Evolutionary conservation across 2,329 filamentous ascomycete genomes (phyloP).

Genomic region (Botrytis aclada): DNA sequence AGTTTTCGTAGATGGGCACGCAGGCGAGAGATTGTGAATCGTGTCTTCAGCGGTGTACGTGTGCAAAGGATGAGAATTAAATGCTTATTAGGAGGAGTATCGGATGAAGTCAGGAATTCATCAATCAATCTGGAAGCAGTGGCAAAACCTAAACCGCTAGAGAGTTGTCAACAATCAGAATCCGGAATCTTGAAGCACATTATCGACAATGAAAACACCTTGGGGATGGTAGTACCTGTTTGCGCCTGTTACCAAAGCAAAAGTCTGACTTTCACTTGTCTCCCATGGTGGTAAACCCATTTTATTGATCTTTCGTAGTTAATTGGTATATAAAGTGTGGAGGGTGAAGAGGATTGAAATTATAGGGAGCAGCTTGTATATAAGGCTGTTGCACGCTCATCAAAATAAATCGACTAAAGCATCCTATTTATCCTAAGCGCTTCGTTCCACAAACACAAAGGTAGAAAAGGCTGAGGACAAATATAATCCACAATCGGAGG

Average conservation of each 20-base stretch:
- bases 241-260: slow-evolving; percentile 76
- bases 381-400: neutral
- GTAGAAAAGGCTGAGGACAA: neutral
- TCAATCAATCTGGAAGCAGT: slow-evolving; percentile 84
- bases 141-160: slow-evolving; percentile 80
- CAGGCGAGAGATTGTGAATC: slow-evolving; percentile 65
- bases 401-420: neutral
- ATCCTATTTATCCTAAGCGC: slow-evolving; percentile 1
- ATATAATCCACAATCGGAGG: neutral
- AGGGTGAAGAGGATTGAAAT: neutral
- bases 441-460: neutral
- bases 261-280: slow-evolving; percentile 46
- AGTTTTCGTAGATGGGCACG: slow-evolving; percentile 56
- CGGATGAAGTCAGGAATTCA: slow-evolving; percentile 73
- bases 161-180: slow-evolving; percentile 34
- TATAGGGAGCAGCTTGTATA: neutral
- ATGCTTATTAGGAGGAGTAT: slow-evolving; percentile 62
- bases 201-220: neutral
- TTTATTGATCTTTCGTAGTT: slow-evolving; percentile 6
- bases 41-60: slow-evolving; percentile 69
- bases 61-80: slow-evolving; percentile 83
- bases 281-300: slow-evolving; percentile 40
- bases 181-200: neutral
- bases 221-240: slow-evolving; percentile 65
- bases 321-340: neutral